Evolutionary conservation across 768 basidiomycete genomes (phyloP), one percentile per base, ranked within the genome.

Genomic region (Cystofilobasidium bisporidii): DNA sequence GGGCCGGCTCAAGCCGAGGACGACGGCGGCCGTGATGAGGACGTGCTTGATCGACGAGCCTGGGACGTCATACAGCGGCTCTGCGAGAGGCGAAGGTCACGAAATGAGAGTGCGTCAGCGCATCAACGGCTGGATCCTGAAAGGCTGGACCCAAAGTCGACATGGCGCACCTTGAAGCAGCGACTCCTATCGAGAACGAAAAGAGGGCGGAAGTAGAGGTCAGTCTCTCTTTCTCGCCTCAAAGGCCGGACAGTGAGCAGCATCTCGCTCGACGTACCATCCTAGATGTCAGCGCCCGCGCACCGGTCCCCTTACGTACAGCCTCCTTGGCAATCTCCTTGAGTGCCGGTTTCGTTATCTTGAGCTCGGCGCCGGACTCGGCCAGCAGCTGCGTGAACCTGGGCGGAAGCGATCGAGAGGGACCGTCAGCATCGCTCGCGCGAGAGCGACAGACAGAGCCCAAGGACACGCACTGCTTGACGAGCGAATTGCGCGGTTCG

Each of bases 401-500:
- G 53, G 2, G n/a, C 3, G 8, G 17, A 10, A 10, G 47, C 81
- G 33, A 22, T 36, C 17, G 32, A 10, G 2, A 5, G 18, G 11
- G 36, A 9, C 48, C 24, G 48, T n/a, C 20, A 24, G 2, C 33
- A 10, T 4, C 26, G 20, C 32, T 3, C n/a, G 32, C 24, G 12
- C 12, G 36, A 61, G 18, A 26, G 43, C 10, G 10, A 53, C 9
- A 26, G 24, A 24, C 5, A 53, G n/a, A n/a, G n/a, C n/a, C n/a
- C n/a, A 53, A 5, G 50, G n/a, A 53, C 11, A 53, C 50, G 53
- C 28, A 56, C 53, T 43, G 18, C 36, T 60, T 60, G 22, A 60
- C 59, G 22, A 97, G 81, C 3, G 91, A 91, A 22, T 93, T 91
- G 73, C 87, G 86, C 61, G 97, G 91, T 72, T 96, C 91, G 1